Conservation (phyloP, 495 filamentous ascomycete species). For the Amniculicola lignicola region DNA sequence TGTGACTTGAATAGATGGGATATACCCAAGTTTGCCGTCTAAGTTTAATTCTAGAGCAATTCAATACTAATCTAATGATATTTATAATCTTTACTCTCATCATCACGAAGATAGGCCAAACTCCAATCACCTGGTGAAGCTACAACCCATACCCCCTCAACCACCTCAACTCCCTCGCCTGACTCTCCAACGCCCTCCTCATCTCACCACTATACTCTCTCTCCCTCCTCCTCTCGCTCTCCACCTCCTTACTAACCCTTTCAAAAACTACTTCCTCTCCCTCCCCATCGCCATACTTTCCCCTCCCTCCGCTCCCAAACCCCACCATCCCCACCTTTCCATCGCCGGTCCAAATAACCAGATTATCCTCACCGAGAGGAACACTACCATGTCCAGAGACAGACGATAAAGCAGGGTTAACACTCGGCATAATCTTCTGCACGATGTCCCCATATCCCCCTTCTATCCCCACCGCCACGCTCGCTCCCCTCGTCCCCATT, state of each 20-base stretch:
- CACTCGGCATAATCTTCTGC: constrained; percentile 43
- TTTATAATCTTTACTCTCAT: not conserved
- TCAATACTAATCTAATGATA: not conserved
- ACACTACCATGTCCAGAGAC: not conserved
- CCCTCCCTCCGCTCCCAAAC: constrained; percentile 29
- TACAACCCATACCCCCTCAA: constrained; percentile 53
- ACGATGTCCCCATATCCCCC: constrained; percentile 42
- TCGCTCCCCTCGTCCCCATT: not conserved
- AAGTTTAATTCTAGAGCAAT: too few species aligned
- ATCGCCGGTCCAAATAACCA: constrained; percentile 45
- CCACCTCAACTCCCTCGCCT: constrained; percentile 80
- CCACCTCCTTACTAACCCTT: too few species aligned
- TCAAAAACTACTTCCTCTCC: too few species aligned
- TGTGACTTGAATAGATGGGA: too few species aligned
- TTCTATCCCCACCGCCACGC: not conserved
- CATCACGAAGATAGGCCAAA: not conserved
- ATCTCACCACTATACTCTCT: constrained; percentile 63
- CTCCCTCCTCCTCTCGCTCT: constrained; percentile 48
- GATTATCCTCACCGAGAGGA: constrained; percentile 34
- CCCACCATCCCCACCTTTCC: constrained; percentile 41
- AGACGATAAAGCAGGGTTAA: too few species aligned
- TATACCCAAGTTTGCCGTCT: too few species aligned
- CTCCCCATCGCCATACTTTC: constrained; percentile 43
- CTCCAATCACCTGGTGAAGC: not conserved
- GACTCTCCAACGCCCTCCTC: constrained; percentile 69